Evolutionary conservation across 306 rosid species (phyloP).

Genomic region (Cucurbita maxima): DNA sequence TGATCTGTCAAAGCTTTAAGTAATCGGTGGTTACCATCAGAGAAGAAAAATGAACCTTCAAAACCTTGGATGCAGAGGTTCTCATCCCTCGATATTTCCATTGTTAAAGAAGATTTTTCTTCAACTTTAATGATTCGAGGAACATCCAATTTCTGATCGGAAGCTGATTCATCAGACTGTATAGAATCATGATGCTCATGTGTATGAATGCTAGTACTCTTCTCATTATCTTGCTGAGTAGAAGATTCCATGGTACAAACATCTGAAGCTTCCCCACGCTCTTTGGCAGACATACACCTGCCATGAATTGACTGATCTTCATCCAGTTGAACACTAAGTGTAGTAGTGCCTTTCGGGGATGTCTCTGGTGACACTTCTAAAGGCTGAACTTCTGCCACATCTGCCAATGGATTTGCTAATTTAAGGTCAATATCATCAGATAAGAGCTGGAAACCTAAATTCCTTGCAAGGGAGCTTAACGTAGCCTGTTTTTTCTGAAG

Average conservation of each 20-base stretch:
- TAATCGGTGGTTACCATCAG: conserved; percentile 63
- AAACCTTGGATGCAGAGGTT: conserved; percentile 30
- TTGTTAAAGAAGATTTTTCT: conserved; percentile 23
- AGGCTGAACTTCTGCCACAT: conserved; percentile 26
- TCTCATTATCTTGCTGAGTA: conserved; percentile 28
- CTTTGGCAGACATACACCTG: conserved; percentile 12
- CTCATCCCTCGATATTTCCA: conserved; percentile 22
- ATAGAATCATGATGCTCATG: conserved; percentile 17
- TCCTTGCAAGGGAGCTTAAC: conserved; percentile 75
- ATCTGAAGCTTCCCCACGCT: conserved; percentile 25
- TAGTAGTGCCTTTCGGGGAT: conserved; percentile 22
- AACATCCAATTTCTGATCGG: neutral
- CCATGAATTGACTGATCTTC: conserved; percentile 15
- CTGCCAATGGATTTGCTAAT: conserved; percentile 24
- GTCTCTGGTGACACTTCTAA: conserved; percentile 28
- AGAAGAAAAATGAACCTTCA: conserved; percentile 69
- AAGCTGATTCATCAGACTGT: conserved; percentile 23
- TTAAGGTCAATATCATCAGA: conserved; percentile 73
- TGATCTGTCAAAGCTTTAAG: conserved; percentile 62
- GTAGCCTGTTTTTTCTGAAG: conserved; percentile 42
- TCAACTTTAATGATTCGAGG: conserved; percentile 18
- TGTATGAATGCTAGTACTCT: conserved; percentile 18
- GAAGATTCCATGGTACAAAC: conserved; percentile 14
- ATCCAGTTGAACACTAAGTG: conserved; percentile 17
- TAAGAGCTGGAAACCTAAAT: conserved; percentile 82